Evolutionary conservation across 2,329 filamentous ascomycete species (phyloP).

Genomic region (Phyllosticta ampelicida): DNA sequence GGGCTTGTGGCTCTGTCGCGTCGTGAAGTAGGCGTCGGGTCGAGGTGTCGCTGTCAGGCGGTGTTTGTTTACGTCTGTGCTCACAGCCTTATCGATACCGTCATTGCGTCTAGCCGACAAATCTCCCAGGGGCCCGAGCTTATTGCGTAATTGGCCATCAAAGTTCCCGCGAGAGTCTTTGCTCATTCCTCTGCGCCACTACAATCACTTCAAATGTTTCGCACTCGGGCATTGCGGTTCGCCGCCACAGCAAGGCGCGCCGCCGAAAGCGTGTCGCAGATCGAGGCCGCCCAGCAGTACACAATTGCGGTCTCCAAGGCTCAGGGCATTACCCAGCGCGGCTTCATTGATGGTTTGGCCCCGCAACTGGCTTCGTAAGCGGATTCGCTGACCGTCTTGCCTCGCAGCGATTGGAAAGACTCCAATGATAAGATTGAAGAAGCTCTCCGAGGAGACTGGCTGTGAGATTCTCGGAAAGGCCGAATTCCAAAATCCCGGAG

Average conservation of each 20-base stretch:
- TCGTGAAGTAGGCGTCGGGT: slow-evolving; percentile 5
- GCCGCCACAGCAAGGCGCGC: slow-evolving; percentile 48
- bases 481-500: slow-evolving; percentile 97
- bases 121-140: neutral
- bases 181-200: neutral
- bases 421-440: slow-evolving; percentile 81
- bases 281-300: slow-evolving; percentile 45
- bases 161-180: slow-evolving; percentile 1
- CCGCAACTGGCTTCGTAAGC: neutral
- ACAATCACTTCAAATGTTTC: slow-evolving; percentile 47
- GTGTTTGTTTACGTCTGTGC: slow-evolving; percentile 12
- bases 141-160: slow-evolving; percentile 9
- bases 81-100: neutral
- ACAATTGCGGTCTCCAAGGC: slow-evolving; percentile 65
- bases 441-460: slow-evolving; percentile 78
- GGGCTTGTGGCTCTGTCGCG: slow-evolving; percentile 6
- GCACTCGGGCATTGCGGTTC: slow-evolving; percentile 57
- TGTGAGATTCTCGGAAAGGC: slow-evolving; percentile 94
- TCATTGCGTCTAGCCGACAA: neutral
- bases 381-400: slow-evolving; percentile 11
- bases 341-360: slow-evolving; percentile 63
- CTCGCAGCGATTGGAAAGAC: slow-evolving; percentile 86
- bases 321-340: slow-evolving; percentile 65
- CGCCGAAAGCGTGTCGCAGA: slow-evolving; percentile 33
- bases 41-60: neutral